Conservation (phyloP, 352 stramenopile species). For the Nothophytophthora sp. region DNA sequence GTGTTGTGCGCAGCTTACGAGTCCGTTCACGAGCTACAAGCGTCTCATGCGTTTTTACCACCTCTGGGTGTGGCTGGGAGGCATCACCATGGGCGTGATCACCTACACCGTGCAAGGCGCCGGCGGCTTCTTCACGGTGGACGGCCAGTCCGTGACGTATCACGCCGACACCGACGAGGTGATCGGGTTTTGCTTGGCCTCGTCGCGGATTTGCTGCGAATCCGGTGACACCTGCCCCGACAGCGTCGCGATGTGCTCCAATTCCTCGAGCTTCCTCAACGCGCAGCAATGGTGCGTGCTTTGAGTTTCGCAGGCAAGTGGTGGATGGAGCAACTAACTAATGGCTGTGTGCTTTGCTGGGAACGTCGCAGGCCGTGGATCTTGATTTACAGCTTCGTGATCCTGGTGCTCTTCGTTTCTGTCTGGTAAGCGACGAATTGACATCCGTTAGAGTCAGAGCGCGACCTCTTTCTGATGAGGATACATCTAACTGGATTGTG, state of each 20-base stretch:
- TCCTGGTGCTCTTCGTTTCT: conserved; percentile 83
- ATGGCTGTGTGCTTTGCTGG: neutral
- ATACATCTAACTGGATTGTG: neutral
- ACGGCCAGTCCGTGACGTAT: conserved; percentile 84
- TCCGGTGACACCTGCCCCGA: conserved; percentile 41
- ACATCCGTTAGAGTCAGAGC: too few relatives aligned
- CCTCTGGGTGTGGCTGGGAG: conserved; percentile 81
- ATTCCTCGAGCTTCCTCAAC: conserved; percentile 68
- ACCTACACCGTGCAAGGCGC: conserved; percentile 66
- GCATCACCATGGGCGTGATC: conserved; percentile 81
- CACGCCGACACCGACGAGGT: conserved; percentile 59
- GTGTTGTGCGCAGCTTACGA: conserved; percentile 51
- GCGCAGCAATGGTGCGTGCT: conserved; percentile 68
- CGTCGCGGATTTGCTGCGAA: conserved; percentile 80
- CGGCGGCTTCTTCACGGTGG: conserved; percentile 85
- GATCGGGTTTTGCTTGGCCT: conserved; percentile 84
- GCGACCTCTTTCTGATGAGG: too few relatives aligned
- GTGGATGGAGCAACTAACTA: neutral
- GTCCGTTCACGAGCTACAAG: conserved; percentile 91
- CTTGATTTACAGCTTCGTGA: conserved; percentile 85
- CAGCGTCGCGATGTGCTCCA: conserved; percentile 38
- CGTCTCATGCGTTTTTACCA: conserved; percentile 90
- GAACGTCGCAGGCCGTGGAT: conserved; percentile 71
- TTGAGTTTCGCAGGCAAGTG: neutral
- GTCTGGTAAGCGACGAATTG: conserved; percentile 79